phyloP scores from a whole-genome alignment of 2,329 filamentous ascomycete genomes.

The Pseudonectria foliicola region DNA sequence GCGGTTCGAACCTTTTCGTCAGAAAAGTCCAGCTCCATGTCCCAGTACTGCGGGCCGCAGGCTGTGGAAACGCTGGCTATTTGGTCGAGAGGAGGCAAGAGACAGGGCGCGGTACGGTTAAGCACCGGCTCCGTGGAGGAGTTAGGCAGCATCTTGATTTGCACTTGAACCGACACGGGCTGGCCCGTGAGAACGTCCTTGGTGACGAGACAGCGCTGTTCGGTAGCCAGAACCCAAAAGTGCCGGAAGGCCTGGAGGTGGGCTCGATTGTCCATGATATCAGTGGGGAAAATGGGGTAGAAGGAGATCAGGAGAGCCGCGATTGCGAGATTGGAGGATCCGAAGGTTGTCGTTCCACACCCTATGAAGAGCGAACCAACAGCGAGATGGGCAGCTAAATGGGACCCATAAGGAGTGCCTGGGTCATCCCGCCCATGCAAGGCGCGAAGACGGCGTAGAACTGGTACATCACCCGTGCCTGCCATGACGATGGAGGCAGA shows the following conservation, averaged over 20 bases:
- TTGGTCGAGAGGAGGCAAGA: constrained; percentile 57
- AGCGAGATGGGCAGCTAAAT: constrained; percentile 86
- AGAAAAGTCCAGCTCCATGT: constrained; percentile 68
- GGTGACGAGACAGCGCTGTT: constrained; percentile 79
- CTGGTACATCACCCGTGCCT: constrained; percentile 79
- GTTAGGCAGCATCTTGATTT: constrained; percentile 49
- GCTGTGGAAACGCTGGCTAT: constrained; percentile 55
- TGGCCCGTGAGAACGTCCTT: constrained; percentile 81
- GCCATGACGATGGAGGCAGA: constrained; percentile 88
- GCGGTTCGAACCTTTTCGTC: constrained; percentile 55
- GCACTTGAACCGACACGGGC: constrained; percentile 66
- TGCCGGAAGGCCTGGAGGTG: constrained; percentile 95
- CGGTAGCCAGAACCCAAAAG: constrained; percentile 91
- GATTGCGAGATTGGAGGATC: constrained; percentile 79
- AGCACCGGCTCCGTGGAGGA: constrained; percentile 31
- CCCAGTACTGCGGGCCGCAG: constrained; percentile 66
- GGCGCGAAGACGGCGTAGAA: constrained; percentile 77
- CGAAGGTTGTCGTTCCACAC: constrained; percentile 86
- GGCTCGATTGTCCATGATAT: constrained; percentile 86
- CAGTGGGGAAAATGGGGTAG: constrained; percentile 85
- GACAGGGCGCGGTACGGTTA: constrained; percentile 48
- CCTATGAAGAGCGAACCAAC: constrained; percentile 87
- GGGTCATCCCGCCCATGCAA: constrained; percentile 81
- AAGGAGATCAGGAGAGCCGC: constrained; percentile 84
- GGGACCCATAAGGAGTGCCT: constrained; percentile 85